Conservation (phyloP, 2,329 filamentous ascomycete genomes). For the Aspergillus hortae region DNA sequence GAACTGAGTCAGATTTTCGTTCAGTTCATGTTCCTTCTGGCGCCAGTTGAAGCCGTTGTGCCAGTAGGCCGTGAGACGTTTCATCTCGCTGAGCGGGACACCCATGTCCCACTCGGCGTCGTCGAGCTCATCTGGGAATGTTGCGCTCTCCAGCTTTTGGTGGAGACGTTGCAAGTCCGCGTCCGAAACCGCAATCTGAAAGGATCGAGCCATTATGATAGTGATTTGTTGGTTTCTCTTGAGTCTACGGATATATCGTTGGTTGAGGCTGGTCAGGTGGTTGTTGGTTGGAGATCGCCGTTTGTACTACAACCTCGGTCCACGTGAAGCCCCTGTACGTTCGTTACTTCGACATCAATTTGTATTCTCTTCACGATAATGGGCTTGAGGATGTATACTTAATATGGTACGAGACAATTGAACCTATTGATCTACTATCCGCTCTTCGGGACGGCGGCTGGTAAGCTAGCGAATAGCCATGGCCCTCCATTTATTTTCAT, state of each 20-base stretch:
- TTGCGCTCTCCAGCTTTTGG: slow-evolving; percentile 52
- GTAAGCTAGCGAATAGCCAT: too few relatives aligned
- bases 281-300: neutral
- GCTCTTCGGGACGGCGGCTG: too few relatives aligned
- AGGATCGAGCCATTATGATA: slow-evolving; percentile 29
- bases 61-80: slow-evolving; percentile 58
- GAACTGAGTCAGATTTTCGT: slow-evolving; percentile 58
- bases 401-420: neutral
- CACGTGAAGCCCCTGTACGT: neutral
- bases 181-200: slow-evolving; percentile 52
- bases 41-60: slow-evolving; percentile 59
- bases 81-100: slow-evolving; percentile 54
- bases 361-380: too few relatives aligned
- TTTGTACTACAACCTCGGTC: slow-evolving; percentile 2
- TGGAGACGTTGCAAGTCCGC: slow-evolving; percentile 52
- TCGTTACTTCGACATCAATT: neutral
- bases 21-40: slow-evolving; percentile 55
- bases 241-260: too few relatives aligned
- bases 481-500: too few relatives aligned
- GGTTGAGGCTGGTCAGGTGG: neutral
- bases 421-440: neutral
- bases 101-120: slow-evolving; percentile 56
- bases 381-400: too few relatives aligned
- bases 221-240: neutral
- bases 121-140: slow-evolving; percentile 57